phyloP scores from a whole-genome alignment of 2,329 filamentous ascomycete genomes.

The Phoma sp. region DNA sequence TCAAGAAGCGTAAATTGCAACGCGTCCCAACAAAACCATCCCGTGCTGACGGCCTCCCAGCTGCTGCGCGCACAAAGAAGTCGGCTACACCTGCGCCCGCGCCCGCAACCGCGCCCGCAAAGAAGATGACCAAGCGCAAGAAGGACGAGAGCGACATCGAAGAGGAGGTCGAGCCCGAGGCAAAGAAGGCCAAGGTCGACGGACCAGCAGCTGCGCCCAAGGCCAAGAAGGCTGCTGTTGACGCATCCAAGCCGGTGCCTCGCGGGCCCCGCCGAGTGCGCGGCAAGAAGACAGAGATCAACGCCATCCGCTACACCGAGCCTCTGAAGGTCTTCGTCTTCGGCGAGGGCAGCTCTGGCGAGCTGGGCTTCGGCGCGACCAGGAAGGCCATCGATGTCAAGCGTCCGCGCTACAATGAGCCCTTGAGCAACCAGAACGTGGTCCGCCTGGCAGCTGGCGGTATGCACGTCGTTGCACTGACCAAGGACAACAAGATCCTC shows the following conservation, averaged over 20 bases:
- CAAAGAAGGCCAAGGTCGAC: constrained; percentile 34
- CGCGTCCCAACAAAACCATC: constrained; percentile 15
- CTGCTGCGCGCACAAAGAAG: constrained; percentile 28
- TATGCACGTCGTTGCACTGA: constrained; percentile 80
- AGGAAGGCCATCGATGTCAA: constrained; percentile 74
- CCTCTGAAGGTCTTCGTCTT: constrained; percentile 78
- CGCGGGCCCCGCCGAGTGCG: constrained; percentile 41
- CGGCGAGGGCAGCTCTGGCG: constrained; percentile 79
- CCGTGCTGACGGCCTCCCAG: constrained; percentile 21
- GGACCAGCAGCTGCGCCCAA: constrained; percentile 23
- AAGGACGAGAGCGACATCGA: constrained; percentile 35
- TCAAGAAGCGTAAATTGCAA: constrained; percentile 13
- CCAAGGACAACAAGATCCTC: constrained; percentile 78
- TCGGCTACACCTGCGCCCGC: constrained; percentile 28
- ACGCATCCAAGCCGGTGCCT: constrained; percentile 27
- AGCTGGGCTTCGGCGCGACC: constrained; percentile 76
- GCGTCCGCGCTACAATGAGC: constrained; percentile 72
- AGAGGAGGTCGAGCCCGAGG: constrained; percentile 27
- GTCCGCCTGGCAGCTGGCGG: constrained; percentile 79
- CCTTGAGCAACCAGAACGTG: constrained; percentile 66
- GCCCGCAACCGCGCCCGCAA: constrained; percentile 14
- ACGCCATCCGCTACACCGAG: constrained; percentile 64
- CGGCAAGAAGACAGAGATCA: constrained; percentile 59
- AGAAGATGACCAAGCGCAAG: constrained; percentile 39
- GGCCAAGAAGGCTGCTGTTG: constrained; percentile 20